Conservation (phyloP, 2,329 filamentous ascomycete genomes). For the Trichoderma hamatum region DNA sequence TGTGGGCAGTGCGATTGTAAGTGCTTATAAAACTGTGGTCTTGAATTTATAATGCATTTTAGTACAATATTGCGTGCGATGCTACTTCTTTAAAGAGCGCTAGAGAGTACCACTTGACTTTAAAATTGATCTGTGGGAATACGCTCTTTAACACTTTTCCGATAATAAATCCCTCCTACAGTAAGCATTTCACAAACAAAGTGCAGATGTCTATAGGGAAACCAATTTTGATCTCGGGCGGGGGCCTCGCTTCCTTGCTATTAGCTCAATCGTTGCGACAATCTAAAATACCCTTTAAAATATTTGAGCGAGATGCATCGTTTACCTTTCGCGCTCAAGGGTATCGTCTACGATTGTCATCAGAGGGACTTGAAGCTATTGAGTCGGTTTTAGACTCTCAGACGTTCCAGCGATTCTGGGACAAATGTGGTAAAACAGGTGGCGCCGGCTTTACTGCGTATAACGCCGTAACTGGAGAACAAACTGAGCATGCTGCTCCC, state of each 20-base stretch:
- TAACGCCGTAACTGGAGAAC: slow-evolving; percentile 57
- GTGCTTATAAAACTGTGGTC: background rate
- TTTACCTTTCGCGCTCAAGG: slow-evolving; percentile 62
- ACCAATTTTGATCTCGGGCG: slow-evolving; percentile 49
- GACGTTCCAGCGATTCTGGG: slow-evolving; percentile 59
- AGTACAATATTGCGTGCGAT: background rate
- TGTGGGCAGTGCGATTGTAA: background rate
- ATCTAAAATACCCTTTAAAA: slow-evolving; percentile 52
- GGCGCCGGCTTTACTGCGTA: slow-evolving; percentile 55
- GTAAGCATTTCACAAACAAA: too few species aligned
- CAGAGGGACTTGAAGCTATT: slow-evolving; percentile 61
- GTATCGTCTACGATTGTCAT: slow-evolving; percentile 61
- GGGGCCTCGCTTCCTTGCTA: slow-evolving; percentile 48
- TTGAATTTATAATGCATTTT: background rate
- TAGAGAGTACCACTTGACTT: background rate
- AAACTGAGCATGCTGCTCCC: slow-evolving; percentile 35
- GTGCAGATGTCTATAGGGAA: slow-evolving; percentile 33
- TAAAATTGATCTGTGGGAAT: background rate
- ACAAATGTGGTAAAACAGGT: slow-evolving; percentile 61
- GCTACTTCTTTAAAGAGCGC: background rate
- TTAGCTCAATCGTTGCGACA: slow-evolving; percentile 48
- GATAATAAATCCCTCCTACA: background rate
- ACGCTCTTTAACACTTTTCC: background rate
- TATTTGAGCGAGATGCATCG: slow-evolving; percentile 59
- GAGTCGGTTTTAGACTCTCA: slow-evolving; percentile 57